phyloP scores from a whole-genome alignment of 768 basidiomycete genomes.

The Xanthoconium stramineum region DNA sequence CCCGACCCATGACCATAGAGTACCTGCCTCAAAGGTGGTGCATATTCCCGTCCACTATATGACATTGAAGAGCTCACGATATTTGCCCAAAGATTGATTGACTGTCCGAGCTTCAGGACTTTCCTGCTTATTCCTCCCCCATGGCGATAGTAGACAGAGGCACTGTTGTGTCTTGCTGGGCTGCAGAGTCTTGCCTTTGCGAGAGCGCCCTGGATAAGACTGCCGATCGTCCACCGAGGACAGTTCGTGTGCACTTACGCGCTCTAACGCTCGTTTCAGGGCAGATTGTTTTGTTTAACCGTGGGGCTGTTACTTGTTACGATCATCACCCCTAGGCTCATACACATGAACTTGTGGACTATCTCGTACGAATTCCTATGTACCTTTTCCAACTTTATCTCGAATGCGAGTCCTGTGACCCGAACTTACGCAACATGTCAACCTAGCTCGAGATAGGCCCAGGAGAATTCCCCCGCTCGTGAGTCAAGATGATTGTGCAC shows the following conservation, averaged over 20 bases:
- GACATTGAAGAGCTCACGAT: neutral
- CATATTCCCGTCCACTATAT: neutral
- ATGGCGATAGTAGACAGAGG: constrained; percentile 20
- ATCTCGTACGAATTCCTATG: constrained; percentile 26
- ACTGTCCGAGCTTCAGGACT: constrained; percentile 17
- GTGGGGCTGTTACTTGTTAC: constrained; percentile 15
- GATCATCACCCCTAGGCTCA: constrained; percentile 7
- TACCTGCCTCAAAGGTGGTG: constrained; percentile 11
- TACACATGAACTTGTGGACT: constrained; percentile 24
- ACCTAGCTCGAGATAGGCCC: neutral
- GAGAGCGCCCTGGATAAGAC: constrained; percentile 15
- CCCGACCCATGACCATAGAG: constrained; percentile 32
- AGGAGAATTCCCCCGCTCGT: constrained; percentile 5
- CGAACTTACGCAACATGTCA: constrained; percentile 6
- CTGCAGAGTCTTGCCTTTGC: constrained; percentile 22
- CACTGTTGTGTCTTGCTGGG: constrained; percentile 23
- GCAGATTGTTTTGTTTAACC: constrained; percentile 22
- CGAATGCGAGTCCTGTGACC: constrained; percentile 11
- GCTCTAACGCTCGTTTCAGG: constrained; percentile 17
- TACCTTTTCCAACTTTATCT: constrained; percentile 15
- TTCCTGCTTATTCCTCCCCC: constrained; percentile 17
- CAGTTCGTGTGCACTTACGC: constrained; percentile 24
- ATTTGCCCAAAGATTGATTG: constrained; percentile 6
- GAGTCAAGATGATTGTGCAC: constrained; percentile 9
- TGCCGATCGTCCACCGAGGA: constrained; percentile 21